phyloP scores from a whole-genome alignment of 2,329 filamentous ascomycete species.

The Hymenoscyphus fraxineus region DNA sequence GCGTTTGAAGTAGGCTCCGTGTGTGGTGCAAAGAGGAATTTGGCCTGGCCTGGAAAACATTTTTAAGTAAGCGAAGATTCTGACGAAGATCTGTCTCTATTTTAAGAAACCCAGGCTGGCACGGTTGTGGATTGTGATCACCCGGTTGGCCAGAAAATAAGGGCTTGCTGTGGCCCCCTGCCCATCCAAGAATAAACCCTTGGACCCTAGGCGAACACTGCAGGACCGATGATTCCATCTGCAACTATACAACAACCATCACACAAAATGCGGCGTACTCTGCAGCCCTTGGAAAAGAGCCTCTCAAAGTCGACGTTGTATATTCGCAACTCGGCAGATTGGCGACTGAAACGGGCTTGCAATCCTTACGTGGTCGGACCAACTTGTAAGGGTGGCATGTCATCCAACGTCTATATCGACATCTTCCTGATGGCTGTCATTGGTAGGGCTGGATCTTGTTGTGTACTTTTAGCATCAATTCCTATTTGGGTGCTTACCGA shows the following conservation, averaged over 20 bases:
- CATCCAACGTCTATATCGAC: slow-evolving; percentile 12
- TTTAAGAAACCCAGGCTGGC: slow-evolving; percentile 4
- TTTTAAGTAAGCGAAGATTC: slow-evolving; percentile 1
- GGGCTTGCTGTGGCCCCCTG: slow-evolving; percentile 7
- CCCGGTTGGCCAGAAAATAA: slow-evolving; percentile 3
- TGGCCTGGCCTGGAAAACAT: background rate
- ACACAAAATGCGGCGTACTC: slow-evolving; percentile 5
- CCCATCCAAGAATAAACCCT: slow-evolving; percentile 7
- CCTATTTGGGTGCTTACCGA: slow-evolving; percentile 9
- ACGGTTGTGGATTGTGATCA: slow-evolving; percentile 2
- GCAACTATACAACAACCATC: background rate
- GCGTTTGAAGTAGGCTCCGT: background rate
- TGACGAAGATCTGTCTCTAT: slow-evolving; percentile 1
- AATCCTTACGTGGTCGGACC: slow-evolving; percentile 2
- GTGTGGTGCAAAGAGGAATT: background rate
- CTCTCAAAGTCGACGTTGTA: background rate
- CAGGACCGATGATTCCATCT: slow-evolving; percentile 1
- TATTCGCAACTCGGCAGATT: slow-evolving; percentile 10
- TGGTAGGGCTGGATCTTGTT: background rate
- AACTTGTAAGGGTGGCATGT: slow-evolving; percentile 1
- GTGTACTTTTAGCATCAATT: slow-evolving; percentile 10
- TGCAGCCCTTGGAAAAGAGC: slow-evolving; percentile 3
- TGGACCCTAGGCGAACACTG: background rate
- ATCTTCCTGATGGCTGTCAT: background rate
- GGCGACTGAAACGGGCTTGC: slow-evolving; percentile 8